Evolutionary conservation across 1,284 basidiomycete species (phyloP), one percentile per base, ranked within the genome.

Genomic region (Jaminaea rosea): DNA sequence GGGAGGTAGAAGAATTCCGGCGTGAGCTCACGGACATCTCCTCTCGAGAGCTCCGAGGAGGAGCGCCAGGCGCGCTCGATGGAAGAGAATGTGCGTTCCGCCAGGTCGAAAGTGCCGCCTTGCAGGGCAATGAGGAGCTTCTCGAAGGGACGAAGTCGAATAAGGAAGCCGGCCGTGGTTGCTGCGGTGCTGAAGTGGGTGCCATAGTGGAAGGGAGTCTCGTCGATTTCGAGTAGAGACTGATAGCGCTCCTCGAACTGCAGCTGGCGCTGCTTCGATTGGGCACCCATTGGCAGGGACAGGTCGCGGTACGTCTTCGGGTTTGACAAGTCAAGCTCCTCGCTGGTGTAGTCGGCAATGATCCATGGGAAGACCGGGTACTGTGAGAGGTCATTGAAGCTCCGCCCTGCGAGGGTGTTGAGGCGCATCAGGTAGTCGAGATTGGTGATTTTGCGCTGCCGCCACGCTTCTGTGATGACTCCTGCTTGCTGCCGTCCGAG

Each of bases 181-280:
- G 94, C 93, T 0, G 90, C 93, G 4, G 89, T 93, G 63, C 87
- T 89, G 72, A 92, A 97, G 72, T 96, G 92, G 1, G 92, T 96
- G 44, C 88, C 74, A 45, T 67, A 70, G 53, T 67, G 66, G 56
- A 60, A 56, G 23, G 46, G 29, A 77, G 75, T 75, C 41, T 44
- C 52, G 1, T 92, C 85, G 49, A 88, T 84, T 67, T 86, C 78
- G 13, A 89, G 78, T 23, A 75, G 62, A 59, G 84, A 88, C 37
- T 78, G 76, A 64, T 92, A 94, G 26, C 90, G 82, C 46, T 83
- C 79, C 36, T 63, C 62, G 36, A 73, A 75, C 39, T 75, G 74
- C 27, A 54, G 61, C 28, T 57, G 50, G 8, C 91, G 81, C 23
- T 80, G 80, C 7, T 81, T 77, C 0, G 86, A 88, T 37, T 94